Percentiles rank a stretch among this genome's conserved stretches.
Conservation (phyloP, 768 basidiomycete genomes). For the Amanita inopinata region DNA sequence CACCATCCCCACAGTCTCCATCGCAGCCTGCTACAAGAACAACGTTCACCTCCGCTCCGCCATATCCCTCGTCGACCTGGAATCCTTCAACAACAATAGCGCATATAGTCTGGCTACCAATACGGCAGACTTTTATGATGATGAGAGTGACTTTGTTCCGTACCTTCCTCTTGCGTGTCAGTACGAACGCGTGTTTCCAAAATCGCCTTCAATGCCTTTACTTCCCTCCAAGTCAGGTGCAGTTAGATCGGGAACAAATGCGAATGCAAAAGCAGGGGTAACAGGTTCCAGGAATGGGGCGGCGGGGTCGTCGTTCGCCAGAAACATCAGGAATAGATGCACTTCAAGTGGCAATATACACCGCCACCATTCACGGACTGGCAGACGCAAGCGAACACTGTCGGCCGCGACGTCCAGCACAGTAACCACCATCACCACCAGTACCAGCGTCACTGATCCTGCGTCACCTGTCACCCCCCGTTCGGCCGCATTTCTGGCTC, state of each 20-base stretch:
- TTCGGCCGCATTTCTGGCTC: neutral
- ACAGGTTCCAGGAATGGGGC: too few species aligned
- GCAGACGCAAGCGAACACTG: slow-evolving; percentile 1
- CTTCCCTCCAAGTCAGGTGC: neutral
- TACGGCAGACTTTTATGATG: slow-evolving; percentile 8
- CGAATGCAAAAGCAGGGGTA: too few species aligned
- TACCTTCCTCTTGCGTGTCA: slow-evolving; percentile 18
- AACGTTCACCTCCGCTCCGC: slow-evolving; percentile 7
- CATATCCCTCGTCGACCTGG: slow-evolving; percentile 7
- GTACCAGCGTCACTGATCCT: slow-evolving; percentile 3
- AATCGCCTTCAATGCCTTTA: slow-evolving; percentile 1
- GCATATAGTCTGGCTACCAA: slow-evolving; percentile 9
- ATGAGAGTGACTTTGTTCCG: slow-evolving; percentile 13
- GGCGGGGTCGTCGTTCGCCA: too few species aligned
- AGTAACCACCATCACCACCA: neutral
- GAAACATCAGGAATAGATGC: neutral
- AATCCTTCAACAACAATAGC: slow-evolving; percentile 8
- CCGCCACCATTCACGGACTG: neutral
- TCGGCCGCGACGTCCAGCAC: slow-evolving; percentile 3
- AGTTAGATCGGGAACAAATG: neutral
- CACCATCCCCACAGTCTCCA: slow-evolving; percentile 7
- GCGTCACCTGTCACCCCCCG: slow-evolving; percentile 8
- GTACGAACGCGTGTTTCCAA: slow-evolving; percentile 14
- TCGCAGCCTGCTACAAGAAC: slow-evolving; percentile 4
- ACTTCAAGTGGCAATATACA: neutral